A percentile compares a stretch with the other conserved stretches of the same genome.
Conservation (phyloP, 2,329 filamentous ascomycete genomes). For the Dactylellina haptotyla region DNA sequence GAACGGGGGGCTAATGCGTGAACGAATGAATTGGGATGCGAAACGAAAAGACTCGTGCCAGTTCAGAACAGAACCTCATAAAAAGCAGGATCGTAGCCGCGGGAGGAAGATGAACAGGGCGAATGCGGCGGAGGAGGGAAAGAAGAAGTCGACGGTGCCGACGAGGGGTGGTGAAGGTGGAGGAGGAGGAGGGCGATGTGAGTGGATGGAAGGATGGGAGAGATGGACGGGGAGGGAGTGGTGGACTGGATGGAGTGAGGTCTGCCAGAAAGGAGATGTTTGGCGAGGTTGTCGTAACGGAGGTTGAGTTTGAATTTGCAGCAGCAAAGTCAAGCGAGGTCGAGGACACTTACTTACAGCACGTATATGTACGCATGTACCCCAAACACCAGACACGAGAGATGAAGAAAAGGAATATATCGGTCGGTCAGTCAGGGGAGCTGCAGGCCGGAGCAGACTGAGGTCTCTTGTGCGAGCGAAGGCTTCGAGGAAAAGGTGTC, state of each 20-base stretch:
- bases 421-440: slow-evolving; percentile 3
- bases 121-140: background rate
- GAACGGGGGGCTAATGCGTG: slow-evolving; percentile 8
- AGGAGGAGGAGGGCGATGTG: background rate
- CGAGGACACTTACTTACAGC: too few species aligned
- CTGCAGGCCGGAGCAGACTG: too few species aligned
- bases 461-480: background rate
- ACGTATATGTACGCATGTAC: background rate
- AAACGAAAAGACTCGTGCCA: slow-evolving; percentile 25
- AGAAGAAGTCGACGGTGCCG: background rate
- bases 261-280: slow-evolving; percentile 4
- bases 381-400: background rate
- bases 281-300: slow-evolving; percentile 28
- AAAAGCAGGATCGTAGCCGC: slow-evolving; percentile 18
- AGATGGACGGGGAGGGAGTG: too few species aligned
- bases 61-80: slow-evolving; percentile 14
- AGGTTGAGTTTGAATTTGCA: slow-evolving; percentile 46
- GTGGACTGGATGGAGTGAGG: background rate
- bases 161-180: background rate
- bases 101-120: background rate
- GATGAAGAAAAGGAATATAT: background rate
- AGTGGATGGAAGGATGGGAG: background rate
- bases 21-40: background rate
- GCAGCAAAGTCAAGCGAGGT: slow-evolving; percentile 13
- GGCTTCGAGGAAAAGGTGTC: slow-evolving; percentile 14